Conservation (phyloP, 2,329 filamentous ascomycete genomes). For the Neofusicoccum kwambonambiense region DNA sequence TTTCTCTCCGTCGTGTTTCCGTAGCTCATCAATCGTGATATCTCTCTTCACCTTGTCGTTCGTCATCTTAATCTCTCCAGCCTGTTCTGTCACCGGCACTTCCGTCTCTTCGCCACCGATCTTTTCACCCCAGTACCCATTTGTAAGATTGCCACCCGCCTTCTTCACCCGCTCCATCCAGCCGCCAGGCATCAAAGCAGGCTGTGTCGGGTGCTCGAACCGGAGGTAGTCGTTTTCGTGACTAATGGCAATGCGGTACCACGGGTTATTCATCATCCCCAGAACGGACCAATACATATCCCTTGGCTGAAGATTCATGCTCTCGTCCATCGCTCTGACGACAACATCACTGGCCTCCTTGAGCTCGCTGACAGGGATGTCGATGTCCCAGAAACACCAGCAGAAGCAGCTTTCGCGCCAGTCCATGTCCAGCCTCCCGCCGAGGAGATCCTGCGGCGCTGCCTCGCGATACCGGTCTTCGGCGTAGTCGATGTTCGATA, state of each 20-base stretch:
- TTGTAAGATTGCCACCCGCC: slow-evolving; percentile 72
- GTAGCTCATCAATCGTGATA: slow-evolving; percentile 71
- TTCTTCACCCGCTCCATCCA: slow-evolving; percentile 96
- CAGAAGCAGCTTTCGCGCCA: slow-evolving; percentile 82
- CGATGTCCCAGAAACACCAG: slow-evolving; percentile 88
- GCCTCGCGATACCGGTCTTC: slow-evolving; percentile 78
- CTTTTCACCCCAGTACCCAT: slow-evolving; percentile 82
- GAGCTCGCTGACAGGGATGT: slow-evolving; percentile 63
- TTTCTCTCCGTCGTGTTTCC: slow-evolving; percentile 62
- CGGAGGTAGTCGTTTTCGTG: slow-evolving; percentile 63
- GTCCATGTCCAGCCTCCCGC: slow-evolving; percentile 74
- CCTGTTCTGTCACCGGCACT: slow-evolving; percentile 47
- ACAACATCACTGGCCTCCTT: slow-evolving; percentile 68
- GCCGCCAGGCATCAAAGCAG: slow-evolving; percentile 71
- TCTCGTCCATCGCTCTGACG: slow-evolving; percentile 85
- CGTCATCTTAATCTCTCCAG: slow-evolving; percentile 73
- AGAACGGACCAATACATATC: slow-evolving; percentile 97
- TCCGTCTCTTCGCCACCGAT: slow-evolving; percentile 51
- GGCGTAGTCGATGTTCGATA: slow-evolving; percentile 76
- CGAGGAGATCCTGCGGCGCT: slow-evolving; percentile 66
- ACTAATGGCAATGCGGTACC: slow-evolving; percentile 79
- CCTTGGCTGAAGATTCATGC: slow-evolving; percentile 79
- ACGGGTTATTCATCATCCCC: slow-evolving; percentile 98
- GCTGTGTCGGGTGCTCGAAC: slow-evolving; percentile 88
- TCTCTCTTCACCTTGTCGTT: slow-evolving; percentile 62